phyloP scores from a whole-genome alignment of 345 rosid species.

The Euphorbia tirucalli region DNA sequence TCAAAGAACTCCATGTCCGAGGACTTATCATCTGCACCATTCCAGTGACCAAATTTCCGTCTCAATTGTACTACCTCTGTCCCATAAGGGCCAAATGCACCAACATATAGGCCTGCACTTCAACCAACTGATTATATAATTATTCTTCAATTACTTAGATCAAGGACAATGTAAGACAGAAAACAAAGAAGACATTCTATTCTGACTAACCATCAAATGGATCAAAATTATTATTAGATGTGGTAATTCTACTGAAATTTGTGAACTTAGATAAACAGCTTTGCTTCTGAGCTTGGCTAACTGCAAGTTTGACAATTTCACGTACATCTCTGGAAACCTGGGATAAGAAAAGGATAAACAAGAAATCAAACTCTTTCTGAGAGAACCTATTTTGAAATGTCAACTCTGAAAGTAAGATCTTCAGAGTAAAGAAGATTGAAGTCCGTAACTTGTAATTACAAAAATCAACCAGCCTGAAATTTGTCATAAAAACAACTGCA shows the following conservation, averaged over 20 bases:
- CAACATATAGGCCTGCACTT: slow-evolving; percentile 77
- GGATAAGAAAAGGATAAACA: slow-evolving; percentile 15
- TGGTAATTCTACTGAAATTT: slow-evolving; percentile 61
- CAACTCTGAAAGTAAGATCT: background rate
- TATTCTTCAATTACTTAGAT: background rate
- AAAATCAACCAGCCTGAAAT: background rate
- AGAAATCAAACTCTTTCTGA: slow-evolving; percentile 7
- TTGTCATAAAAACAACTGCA: background rate
- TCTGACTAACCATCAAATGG: slow-evolving; percentile 70
- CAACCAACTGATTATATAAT: slow-evolving; percentile 11
- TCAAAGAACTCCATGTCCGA: slow-evolving; percentile 80
- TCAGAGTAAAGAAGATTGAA: too few species aligned
- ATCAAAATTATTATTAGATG: slow-evolving; percentile 63
- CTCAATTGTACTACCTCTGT: slow-evolving; percentile 89
- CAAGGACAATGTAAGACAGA: background rate
- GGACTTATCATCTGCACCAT: slow-evolving; percentile 44
- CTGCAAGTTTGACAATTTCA: slow-evolving; percentile 81
- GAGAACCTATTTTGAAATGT: background rate
- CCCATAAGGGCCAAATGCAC: slow-evolving; percentile 95
- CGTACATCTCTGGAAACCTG: slow-evolving; percentile 81
- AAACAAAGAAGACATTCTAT: background rate
- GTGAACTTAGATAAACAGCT: slow-evolving; percentile 65
- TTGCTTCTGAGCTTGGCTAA: slow-evolving; percentile 70
- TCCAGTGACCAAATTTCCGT: slow-evolving; percentile 88
- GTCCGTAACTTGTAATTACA: background rate